A percentile compares a stretch with the other conserved stretches of the same genome.
phyloP scores from a whole-genome alignment of 495 filamentous ascomycete genomes.

The Talaromyces ruber region DNA sequence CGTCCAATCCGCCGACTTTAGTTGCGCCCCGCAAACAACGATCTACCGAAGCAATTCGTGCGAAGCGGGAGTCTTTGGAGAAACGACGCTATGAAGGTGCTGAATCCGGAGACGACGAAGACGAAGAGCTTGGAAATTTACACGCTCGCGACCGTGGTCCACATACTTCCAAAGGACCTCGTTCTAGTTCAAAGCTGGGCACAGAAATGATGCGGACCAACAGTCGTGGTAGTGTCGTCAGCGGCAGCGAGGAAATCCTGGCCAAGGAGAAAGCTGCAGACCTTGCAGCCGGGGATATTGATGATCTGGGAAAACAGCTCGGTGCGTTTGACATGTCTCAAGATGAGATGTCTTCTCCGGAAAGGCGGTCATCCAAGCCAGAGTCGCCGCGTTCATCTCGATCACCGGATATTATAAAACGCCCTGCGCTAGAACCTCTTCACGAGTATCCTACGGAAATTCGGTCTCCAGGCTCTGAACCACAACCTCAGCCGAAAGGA shows the following conservation, averaged over 20 bases:
- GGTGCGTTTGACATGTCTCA: constrained; percentile 33
- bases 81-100: constrained; percentile 67
- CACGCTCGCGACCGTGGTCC: constrained; percentile 52
- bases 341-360: constrained; percentile 31
- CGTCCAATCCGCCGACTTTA: constrained; percentile 40
- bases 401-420: constrained; percentile 17
- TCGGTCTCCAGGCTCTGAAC: not conserved
- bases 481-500: not conserved
- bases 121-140: constrained; percentile 70
- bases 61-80: constrained; percentile 69
- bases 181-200: constrained; percentile 72
- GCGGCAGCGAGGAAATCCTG: constrained; percentile 35
- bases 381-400: constrained; percentile 55
- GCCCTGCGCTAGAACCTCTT: not conserved
- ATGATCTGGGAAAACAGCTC: constrained; percentile 25
- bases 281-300: constrained; percentile 14
- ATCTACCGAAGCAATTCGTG: constrained; percentile 69
- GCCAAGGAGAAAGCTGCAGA: constrained; percentile 17
- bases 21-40: constrained; percentile 54
- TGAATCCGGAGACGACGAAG: constrained; percentile 87
- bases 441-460: constrained; percentile 6
- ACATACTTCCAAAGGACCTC: constrained; percentile 26
- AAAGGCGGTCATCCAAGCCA: constrained; percentile 28
- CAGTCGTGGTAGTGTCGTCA: constrained; percentile 75
- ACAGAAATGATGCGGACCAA: constrained; percentile 96